Percentiles rank a stretch among this genome's conserved stretches.
Evolutionary conservation across 2,329 filamentous ascomycete species (phyloP).

Genomic region (Aspergillus latus): DNA sequence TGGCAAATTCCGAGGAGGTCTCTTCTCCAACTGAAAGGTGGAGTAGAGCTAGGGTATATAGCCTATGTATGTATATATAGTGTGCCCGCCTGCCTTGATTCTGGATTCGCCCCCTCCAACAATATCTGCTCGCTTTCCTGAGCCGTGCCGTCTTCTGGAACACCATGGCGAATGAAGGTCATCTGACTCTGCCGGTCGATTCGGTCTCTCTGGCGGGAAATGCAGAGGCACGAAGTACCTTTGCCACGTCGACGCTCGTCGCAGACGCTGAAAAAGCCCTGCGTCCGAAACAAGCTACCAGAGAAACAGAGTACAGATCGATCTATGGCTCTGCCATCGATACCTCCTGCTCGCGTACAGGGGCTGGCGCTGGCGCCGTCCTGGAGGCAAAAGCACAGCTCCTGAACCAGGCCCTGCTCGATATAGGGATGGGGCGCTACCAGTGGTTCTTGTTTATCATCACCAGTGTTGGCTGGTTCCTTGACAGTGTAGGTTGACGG

Average conservation of each 20-base stretch:
- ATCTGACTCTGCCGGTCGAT: background rate
- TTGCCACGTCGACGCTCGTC: background rate
- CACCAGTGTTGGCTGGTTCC: conserved; percentile 24
- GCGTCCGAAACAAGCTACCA: background rate
- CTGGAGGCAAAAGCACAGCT: conserved; percentile 13
- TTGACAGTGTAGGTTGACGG: conserved; percentile 20
- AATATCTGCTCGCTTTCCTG: background rate
- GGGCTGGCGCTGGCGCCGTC: background rate
- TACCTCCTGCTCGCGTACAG: background rate
- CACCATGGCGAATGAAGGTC: background rate
- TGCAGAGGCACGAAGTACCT: conserved; percentile 1
- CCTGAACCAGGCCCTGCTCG: conserved; percentile 22
- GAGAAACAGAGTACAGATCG: background rate
- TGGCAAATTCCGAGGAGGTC: background rate
- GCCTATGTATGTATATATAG: background rate
- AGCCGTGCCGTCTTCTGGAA: background rate
- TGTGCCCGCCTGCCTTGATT: background rate
- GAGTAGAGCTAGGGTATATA: background rate
- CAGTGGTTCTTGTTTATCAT: conserved; percentile 24
- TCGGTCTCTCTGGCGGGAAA: background rate
- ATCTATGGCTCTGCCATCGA: conserved; percentile 1
- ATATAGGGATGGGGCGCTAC: conserved; percentile 23
- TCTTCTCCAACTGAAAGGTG: background rate
- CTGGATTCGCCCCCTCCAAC: background rate
- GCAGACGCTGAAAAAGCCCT: background rate